These are phyloP conservation scores for Heritiera littoralis DNA, from an alignment of 345 rosid genomes.

Conservation along the genomic window DNA sequence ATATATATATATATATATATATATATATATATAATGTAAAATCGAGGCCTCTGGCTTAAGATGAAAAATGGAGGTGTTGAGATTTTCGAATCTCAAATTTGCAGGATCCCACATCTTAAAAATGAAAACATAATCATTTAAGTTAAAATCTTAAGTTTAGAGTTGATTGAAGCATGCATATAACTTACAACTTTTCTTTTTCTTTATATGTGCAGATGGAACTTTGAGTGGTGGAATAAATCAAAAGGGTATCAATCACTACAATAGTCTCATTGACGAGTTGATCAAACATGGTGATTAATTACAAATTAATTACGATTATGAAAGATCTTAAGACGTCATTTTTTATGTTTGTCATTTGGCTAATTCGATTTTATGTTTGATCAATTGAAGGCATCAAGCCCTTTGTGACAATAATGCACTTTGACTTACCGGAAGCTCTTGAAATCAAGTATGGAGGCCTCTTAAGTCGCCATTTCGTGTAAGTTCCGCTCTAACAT, in stretches of 20 bases:
- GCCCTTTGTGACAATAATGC: constrained; percentile 47
- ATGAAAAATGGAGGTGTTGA: no score
- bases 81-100: no score
- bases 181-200: no score
- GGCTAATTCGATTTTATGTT: background rate
- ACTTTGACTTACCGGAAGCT: constrained; percentile 46
- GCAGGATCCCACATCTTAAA: no score
- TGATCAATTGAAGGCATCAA: constrained; percentile 31
- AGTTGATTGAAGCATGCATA: no score
- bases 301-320: background rate
- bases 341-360: background rate
- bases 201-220: constrained; percentile 30
- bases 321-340: no score
- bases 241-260: constrained; percentile 40
- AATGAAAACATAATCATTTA: no score
- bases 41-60: no score
- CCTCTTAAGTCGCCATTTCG: constrained; percentile 33
- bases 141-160: no score
- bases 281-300: constrained; percentile 34
- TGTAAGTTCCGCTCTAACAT: constrained; percentile 35
- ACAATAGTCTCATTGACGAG: constrained; percentile 38
- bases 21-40: no score
- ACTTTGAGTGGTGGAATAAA: constrained; percentile 42
- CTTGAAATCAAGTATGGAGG: constrained; percentile 45
- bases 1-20: no score